phyloP scores from a whole-genome alignment of 2,329 filamentous ascomycete species.

The Sporothrix protearum region DNA sequence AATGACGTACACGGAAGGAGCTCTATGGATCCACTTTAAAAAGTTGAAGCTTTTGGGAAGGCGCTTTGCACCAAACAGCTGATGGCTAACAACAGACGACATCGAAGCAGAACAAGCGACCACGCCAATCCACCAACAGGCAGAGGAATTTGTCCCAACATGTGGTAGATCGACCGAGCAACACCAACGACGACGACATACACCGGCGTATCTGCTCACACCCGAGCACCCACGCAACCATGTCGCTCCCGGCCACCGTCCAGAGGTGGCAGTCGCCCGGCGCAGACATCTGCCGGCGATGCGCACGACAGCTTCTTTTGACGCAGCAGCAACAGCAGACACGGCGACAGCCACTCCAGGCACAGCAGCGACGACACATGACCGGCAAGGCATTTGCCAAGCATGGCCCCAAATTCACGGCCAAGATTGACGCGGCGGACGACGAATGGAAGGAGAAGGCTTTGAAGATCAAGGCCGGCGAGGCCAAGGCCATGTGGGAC shows the following conservation, averaged over 20 bases:
- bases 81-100: neutral
- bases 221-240: neutral
- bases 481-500: constrained; percentile 55
- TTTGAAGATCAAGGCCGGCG: constrained; percentile 47
- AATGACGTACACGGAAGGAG: neutral
- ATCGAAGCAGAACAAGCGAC: neutral
- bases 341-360: neutral
- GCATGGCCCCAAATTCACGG: constrained; percentile 39
- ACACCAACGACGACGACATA: neutral
- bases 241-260: constrained; percentile 16
- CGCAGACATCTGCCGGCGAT: constrained; percentile 25
- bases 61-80: neutral
- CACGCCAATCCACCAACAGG: neutral
- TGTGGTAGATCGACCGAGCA: neutral
- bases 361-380: constrained; percentile 20
- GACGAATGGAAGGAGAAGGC: constrained; percentile 49
- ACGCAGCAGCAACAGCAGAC: neutral
- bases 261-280: constrained; percentile 21
- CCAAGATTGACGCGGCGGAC: constrained; percentile 43
- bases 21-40: constrained; percentile 16
- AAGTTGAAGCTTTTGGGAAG: constrained; percentile 14
- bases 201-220: neutral
- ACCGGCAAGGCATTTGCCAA: constrained; percentile 26
- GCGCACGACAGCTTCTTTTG: constrained; percentile 21
- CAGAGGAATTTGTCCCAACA: neutral